A percentile compares a stretch with the other conserved stretches of the same genome.
These are phyloP conservation scores for Heracleum sosnowskyi DNA, from an alignment of 129 eudicot genomes.

Conservation along the genomic window DNA sequence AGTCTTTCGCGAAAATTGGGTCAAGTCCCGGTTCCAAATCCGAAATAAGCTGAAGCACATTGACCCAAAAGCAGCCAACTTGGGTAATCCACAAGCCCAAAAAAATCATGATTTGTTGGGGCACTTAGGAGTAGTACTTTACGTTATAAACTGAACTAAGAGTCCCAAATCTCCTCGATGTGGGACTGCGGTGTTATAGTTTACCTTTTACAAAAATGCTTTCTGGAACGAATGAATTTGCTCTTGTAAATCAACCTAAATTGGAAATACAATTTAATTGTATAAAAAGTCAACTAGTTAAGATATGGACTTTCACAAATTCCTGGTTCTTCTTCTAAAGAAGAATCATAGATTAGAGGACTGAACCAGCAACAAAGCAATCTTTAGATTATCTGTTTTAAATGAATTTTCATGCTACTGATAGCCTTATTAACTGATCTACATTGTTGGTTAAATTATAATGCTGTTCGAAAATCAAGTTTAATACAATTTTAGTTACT, in stretches of 20 bases:
- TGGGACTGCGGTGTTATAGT: too few relatives aligned
- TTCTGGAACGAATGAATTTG: neutral
- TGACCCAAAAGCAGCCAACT: too few relatives aligned
- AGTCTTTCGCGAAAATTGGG: too few relatives aligned
- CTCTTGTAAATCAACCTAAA: neutral
- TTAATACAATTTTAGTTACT: neutral
- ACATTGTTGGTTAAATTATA: neutral
- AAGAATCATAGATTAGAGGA: neutral
- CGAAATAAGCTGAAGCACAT: too few relatives aligned
- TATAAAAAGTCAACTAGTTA: neutral
- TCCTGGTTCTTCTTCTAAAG: neutral
- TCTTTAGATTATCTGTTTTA: neutral
- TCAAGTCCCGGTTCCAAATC: too few relatives aligned
- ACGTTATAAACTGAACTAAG: too few relatives aligned
- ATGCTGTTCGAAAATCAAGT: too few relatives aligned
- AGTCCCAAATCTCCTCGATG: too few relatives aligned
- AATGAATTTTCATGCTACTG: neutral
- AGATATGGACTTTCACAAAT: neutral
- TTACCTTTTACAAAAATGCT: neutral
- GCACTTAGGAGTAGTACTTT: too few relatives aligned
- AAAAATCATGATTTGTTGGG: too few relatives aligned
- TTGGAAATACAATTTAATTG: neutral
- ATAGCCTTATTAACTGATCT: neutral
- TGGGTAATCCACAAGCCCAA: too few relatives aligned
- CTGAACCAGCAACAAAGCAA: neutral